Evolutionary conservation across 176 grass and related monocot genomes (phyloP).

Genomic region (Aegilops bicornis): DNA sequence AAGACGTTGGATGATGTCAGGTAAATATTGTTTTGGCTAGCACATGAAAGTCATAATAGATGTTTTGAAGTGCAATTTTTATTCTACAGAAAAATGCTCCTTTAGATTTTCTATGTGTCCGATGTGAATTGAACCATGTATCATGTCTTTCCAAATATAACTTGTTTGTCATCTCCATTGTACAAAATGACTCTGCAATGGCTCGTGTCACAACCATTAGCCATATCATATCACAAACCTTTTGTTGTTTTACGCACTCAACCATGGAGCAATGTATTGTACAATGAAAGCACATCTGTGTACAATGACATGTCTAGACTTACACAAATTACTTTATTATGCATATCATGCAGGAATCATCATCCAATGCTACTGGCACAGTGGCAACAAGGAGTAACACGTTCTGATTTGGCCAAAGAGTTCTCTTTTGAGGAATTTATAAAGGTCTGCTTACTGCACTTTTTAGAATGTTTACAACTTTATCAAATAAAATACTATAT

Average conservation of each 20-base stretch:
- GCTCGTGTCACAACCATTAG: neutral
- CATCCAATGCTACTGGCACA: conserved; percentile 85
- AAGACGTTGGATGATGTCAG: conserved; percentile 67
- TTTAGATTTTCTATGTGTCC: neutral
- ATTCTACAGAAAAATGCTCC: neutral
- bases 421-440: conserved; percentile 91
- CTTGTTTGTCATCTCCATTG: neutral
- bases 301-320: neutral
- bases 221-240: too few relatives aligned
- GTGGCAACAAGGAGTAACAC: conserved; percentile 91
- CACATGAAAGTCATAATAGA: neutral
- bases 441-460: conserved; percentile 38
- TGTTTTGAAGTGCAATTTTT: neutral
- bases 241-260: neutral
- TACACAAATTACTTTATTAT: neutral
- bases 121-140: neutral
- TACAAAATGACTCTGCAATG: neutral
- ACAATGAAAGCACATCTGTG: neutral
- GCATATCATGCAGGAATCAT: conserved; percentile 64
- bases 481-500: neutral
- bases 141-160: neutral
- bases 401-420: conserved; percentile 56
- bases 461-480: neutral
- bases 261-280: neutral
- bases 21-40: conserved; percentile 34